A percentile compares a stretch with the other conserved stretches of the same genome.
These are phyloP conservation scores for Lasiosphaeria hispida DNA, from an alignment of 495 filamentous ascomycete genomes.

Conservation along the genomic window DNA sequence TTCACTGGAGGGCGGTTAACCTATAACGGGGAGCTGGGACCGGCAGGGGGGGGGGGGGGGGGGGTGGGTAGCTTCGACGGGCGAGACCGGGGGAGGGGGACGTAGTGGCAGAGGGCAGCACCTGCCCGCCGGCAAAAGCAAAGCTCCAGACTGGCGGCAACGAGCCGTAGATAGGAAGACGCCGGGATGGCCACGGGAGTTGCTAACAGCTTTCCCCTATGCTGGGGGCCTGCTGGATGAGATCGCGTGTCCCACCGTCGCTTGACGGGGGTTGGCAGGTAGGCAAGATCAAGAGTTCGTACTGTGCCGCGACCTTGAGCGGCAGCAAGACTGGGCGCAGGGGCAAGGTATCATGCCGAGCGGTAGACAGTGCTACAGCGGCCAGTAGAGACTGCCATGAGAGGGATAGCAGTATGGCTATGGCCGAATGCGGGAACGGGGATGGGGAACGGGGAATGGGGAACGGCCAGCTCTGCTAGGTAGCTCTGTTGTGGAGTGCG, in stretches of 20 bases:
- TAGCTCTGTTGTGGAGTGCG: constrained; percentile 14
- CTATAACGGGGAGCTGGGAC: constrained; percentile 19
- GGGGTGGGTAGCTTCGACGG: neutral
- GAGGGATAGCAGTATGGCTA: neutral
- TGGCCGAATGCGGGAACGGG: constrained; percentile 11
- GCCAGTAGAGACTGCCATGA: constrained; percentile 5
- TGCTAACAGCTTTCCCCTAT: neutral
- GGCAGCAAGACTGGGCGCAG: neutral
- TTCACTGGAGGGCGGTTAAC: constrained; percentile 44
- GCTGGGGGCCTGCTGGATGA: neutral
- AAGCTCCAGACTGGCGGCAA: constrained; percentile 7
- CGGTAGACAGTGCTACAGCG: neutral
- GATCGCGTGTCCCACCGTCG: constrained; percentile 7
- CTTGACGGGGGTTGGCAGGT: neutral
- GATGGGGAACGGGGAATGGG: too few species aligned
- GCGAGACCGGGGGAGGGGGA: constrained; percentile 4
- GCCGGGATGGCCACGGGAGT: neutral
- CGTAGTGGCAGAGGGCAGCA: constrained; percentile 2
- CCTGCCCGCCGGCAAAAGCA: constrained; percentile 16
- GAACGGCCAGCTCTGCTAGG: neutral
- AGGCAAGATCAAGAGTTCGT: neutral
- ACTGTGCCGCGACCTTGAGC: constrained; percentile 1
- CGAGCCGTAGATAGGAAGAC: neutral
- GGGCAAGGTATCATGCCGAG: constrained; percentile 4
- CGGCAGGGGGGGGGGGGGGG: constrained; percentile 13